Evolutionary conservation across 2,329 filamentous ascomycete genomes (phyloP).

Genomic region (Aphanocladium album): DNA sequence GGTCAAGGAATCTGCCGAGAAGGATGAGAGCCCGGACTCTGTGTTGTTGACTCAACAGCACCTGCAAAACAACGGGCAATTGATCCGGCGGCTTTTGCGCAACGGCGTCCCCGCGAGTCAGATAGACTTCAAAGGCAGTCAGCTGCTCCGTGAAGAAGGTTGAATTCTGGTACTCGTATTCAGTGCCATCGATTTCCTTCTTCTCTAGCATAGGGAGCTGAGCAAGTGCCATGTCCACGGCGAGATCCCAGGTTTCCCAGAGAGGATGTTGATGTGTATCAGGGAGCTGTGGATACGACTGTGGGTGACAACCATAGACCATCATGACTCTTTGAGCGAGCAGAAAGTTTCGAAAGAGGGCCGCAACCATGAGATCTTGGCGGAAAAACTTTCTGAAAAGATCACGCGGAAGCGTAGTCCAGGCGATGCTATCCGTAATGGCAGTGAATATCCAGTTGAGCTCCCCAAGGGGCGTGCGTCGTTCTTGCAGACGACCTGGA

Average conservation of each 20-base stretch:
- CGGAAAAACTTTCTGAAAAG: conserved; percentile 96
- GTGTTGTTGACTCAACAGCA: conserved; percentile 92
- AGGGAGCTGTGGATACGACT: conserved; percentile 86
- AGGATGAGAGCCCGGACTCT: conserved; percentile 85
- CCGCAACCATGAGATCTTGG: conserved; percentile 98
- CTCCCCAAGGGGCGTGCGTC: conserved; percentile 88
- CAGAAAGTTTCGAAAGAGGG: conserved; percentile 92
- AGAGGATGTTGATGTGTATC: conserved; percentile 91
- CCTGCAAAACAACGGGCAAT: conserved; percentile 91
- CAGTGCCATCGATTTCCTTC: conserved; percentile 64
- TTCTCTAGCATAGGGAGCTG: conserved; percentile 83
- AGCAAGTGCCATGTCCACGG: conserved; percentile 88
- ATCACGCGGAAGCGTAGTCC: conserved; percentile 86
- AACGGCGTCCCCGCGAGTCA: conserved; percentile 73
- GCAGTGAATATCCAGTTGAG: conserved; percentile 99
- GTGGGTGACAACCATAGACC: conserved; percentile 90
- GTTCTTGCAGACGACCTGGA: conserved; percentile 85
- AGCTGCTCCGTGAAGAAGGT: conserved; percentile 96
- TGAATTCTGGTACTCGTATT: conserved; percentile 93
- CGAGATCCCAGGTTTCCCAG: conserved; percentile 97
- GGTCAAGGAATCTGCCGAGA: conserved; percentile 86
- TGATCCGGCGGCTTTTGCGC: conserved; percentile 88
- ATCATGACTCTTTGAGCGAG: conserved; percentile 94
- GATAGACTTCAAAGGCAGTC: conserved; percentile 94
- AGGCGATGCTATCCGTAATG: conserved; percentile 97